Evolutionary conservation across 2,329 filamentous ascomycete genomes (phyloP), one percentile per base, ranked within the genome.

Genomic region (Beauveria scarabaeidicola): DNA sequence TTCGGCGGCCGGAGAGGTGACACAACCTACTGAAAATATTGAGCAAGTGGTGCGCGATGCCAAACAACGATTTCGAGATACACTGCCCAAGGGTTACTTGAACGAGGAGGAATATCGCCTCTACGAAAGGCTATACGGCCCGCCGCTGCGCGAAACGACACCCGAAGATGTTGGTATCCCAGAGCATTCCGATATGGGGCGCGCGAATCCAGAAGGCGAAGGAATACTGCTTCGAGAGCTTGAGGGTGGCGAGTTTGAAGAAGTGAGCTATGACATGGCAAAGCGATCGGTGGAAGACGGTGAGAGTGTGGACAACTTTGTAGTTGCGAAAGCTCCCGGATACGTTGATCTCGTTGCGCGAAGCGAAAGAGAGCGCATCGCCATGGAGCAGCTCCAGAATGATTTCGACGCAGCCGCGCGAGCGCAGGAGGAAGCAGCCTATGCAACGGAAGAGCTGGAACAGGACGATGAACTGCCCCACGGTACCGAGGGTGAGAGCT

Each of bases 61-160:
- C 40, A 84, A 88, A 66, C 86, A 90, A 63, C 79, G 83, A 9
- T 95, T 91, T 70, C 87, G 91, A 62, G 86, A 94, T 67, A 86
- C 81, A 0, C 73, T 97, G 25, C 92, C 92, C 0, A 82, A 84
- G 36, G 85, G 81, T 38, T 84, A 90, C 66, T 72, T 97, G 55
- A 85, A 78, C 38, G 78, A 80, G 1, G 82, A 88, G 57, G 91
- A 96, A 70, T 86, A 88, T 67, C 77, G 75, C 52, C 75, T 96
- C 1, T 96, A 96, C 72, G 85, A 88, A 68, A 81, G 91, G 63
- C 75, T 96, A 17, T 97, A 94, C 70, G 93, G 92, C 1, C 78
- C 86, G 38, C 90, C 91, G 2, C 70, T 89, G 62, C 79, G 85
- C 46, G 79, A 82, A 56, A 87, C 83, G 2, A 72, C 68, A 8